Conservation (phyloP, 1,139 yeast genomes). For the Arxiozyma telluris region DNA sequence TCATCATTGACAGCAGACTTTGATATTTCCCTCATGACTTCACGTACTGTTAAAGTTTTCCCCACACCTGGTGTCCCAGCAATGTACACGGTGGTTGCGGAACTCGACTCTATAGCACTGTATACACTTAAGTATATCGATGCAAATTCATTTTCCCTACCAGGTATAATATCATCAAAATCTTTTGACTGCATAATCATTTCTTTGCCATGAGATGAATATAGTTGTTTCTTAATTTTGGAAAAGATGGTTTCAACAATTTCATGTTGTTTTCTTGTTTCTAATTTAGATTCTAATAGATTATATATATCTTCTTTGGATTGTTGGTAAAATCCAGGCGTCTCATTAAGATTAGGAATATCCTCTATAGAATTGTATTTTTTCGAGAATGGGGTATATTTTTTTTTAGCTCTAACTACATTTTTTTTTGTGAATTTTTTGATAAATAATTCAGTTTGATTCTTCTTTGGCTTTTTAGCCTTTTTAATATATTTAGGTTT, state of each 20-base stretch:
- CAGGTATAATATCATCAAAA: conserved; percentile 46
- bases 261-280: conserved; percentile 22
- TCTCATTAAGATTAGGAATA: conserved; percentile 27
- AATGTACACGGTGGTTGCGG: conserved; percentile 80
- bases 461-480: conserved; percentile 3
- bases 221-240: conserved; percentile 28
- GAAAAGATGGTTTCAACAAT: conserved; percentile 30
- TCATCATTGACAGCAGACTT: conserved; percentile 39
- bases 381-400: conserved; percentile 30
- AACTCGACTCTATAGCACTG: conserved; percentile 58
- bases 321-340: conserved; percentile 23
- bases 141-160: conserved; percentile 82
- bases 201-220: conserved; percentile 29
- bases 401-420: conserved; percentile 29
- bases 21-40: conserved; percentile 63
- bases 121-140: conserved; percentile 64
- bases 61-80: conserved; percentile 99
- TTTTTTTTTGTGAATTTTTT: conserved; percentile 28
- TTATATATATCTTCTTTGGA: conserved; percentile 21
- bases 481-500: neutral
- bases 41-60: conserved; percentile 87
- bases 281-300: conserved; percentile 23
- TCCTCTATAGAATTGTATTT: conserved; percentile 23
- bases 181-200: conserved; percentile 24
- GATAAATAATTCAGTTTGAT: conserved; percentile 7